These are phyloP conservation scores for Lepiota brunneoincarnata DNA, from an alignment of 768 basidiomycete species.

Conservation along the genomic window DNA sequence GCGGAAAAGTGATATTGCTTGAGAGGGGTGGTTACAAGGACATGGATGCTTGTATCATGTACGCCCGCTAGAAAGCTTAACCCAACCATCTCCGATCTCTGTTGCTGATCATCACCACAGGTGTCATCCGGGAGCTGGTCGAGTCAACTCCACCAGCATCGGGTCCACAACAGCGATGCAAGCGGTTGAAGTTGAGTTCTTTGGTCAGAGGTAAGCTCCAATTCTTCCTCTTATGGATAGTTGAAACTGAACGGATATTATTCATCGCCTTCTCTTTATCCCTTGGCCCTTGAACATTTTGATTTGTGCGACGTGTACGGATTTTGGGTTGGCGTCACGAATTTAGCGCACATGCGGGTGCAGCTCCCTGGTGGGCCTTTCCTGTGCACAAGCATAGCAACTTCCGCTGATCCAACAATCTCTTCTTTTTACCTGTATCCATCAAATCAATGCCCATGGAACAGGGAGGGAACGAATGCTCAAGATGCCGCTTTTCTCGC, in stretches of 20 bases:
- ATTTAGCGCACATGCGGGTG: slow-evolving; percentile 73
- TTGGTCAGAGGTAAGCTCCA: slow-evolving; percentile 62
- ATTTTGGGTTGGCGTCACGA: background rate
- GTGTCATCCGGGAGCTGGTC: slow-evolving; percentile 71
- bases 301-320: slow-evolving; percentile 6
- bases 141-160: slow-evolving; percentile 44
- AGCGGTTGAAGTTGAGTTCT: slow-evolving; percentile 64
- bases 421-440: background rate
- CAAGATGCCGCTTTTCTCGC: slow-evolving; percentile 87
- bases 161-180: slow-evolving; percentile 64
- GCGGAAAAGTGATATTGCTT: slow-evolving; percentile 73
- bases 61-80: slow-evolving; percentile 11
- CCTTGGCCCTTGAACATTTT: background rate
- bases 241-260: background rate
- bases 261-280: background rate
- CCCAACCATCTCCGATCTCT: background rate
- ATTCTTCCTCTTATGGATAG: background rate
- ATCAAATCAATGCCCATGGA: background rate
- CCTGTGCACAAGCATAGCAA: background rate
- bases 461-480: slow-evolving; percentile 79
- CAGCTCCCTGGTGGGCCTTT: slow-evolving; percentile 61
- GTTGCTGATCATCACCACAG: slow-evolving; percentile 30
- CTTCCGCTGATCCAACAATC: background rate
- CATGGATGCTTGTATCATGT: slow-evolving; percentile 85
- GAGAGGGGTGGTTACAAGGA: slow-evolving; percentile 74